Conservation (phyloP, 2,329 filamentous ascomycete species). For the Aspergillus aculeatinus region DNA sequence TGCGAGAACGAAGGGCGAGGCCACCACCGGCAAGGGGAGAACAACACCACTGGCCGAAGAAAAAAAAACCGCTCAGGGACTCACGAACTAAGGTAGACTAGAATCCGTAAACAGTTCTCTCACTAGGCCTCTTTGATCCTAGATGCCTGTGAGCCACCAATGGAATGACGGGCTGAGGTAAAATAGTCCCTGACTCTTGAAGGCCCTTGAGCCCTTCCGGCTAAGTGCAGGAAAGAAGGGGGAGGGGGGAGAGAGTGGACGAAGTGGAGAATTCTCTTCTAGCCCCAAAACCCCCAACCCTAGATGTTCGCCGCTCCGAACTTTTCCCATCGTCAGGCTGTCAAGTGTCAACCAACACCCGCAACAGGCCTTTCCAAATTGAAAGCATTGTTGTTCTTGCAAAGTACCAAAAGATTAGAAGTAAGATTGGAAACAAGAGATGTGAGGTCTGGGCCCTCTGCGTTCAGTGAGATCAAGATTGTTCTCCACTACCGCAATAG, state of each 20-base stretch:
- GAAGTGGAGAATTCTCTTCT: not conserved
- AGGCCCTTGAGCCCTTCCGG: not conserved
- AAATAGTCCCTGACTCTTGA: not conserved
- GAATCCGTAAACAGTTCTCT: not conserved
- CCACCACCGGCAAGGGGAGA: not conserved
- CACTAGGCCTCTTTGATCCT: constrained; percentile 3
- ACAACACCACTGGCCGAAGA: not conserved
- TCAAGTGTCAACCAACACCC: not conserved
- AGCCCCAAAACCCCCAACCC: not conserved
- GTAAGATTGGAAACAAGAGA: not conserved
- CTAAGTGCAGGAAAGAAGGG: not conserved
- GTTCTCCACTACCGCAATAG: not conserved
- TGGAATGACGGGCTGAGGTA: not conserved
- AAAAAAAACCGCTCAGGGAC: not conserved
- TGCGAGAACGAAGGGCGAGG: not conserved
- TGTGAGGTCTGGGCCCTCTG: not conserved
- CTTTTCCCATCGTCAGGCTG: not conserved
- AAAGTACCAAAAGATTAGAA: not conserved
- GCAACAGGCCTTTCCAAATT: not conserved
- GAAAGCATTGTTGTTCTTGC: not conserved
- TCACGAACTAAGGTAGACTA: not conserved
- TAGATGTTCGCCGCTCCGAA: not conserved
- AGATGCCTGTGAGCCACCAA: not conserved
- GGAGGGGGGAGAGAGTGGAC: no score
- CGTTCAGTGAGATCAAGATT: not conserved